phyloP scores from a whole-genome alignment of 345 rosid genomes.

The Nephelium lappaceum region DNA sequence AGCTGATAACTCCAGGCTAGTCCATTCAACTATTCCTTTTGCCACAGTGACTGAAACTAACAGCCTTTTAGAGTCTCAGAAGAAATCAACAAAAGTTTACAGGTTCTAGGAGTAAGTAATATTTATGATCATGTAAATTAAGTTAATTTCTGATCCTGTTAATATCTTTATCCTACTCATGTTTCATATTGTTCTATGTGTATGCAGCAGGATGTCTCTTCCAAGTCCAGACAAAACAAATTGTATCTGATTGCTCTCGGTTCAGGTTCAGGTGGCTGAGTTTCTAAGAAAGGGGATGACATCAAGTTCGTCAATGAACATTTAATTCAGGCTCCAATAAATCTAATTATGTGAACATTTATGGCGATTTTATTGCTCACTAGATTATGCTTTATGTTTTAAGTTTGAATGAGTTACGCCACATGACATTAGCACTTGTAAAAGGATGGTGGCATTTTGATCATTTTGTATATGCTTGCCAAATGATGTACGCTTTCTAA shows the following conservation, averaged over 20 bases:
- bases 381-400: not conserved
- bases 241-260: conserved; percentile 1
- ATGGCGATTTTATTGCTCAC: not conserved
- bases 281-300: not conserved
- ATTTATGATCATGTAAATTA: not conserved
- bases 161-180: not conserved
- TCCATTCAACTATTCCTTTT: conserved; percentile 41
- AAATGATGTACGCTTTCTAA: not conserved
- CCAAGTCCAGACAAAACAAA: not conserved
- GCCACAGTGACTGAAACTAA: conserved; percentile 20
- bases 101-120: conserved; percentile 31
- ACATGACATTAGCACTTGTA: not conserved
- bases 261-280: not conserved
- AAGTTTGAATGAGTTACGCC: not conserved
- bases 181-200: not conserved
- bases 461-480: not conserved
- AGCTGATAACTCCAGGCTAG: conserved; percentile 32
- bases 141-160: not conserved
- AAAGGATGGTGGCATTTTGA: not conserved
- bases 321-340: not conserved
- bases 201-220: conserved; percentile 5
- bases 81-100: conserved; percentile 36
- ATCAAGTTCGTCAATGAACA: not conserved
- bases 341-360: not conserved
- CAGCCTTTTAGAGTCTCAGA: conserved; percentile 32